Percentiles rank a stretch among this genome's conserved stretches.
Evolutionary conservation across 2,329 filamentous ascomycete species (phyloP).

Genomic region (Colletotrichum nymphaeae): DNA sequence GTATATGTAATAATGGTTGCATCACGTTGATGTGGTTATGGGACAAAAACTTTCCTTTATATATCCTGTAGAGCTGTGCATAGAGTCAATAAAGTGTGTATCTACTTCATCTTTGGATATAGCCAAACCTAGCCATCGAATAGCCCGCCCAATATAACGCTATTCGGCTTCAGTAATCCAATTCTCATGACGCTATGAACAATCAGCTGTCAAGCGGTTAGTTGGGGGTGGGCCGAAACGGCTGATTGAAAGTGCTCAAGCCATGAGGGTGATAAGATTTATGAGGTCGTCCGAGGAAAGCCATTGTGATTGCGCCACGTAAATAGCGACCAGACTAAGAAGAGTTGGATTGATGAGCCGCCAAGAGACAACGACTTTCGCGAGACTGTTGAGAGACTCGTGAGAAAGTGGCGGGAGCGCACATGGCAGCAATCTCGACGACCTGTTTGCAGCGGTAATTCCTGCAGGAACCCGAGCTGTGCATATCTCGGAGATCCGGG

Average conservation of each 20-base stretch:
- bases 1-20: neutral
- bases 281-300: neutral
- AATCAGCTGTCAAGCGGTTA: neutral
- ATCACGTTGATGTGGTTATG: neutral
- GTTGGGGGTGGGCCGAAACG: neutral
- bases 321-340: neutral
- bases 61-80: constrained; percentile 16
- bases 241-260: neutral
- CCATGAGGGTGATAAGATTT: neutral
- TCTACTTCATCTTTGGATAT: constrained; percentile 10
- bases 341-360: neutral
- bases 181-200: neutral
- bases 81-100: constrained; percentile 21
- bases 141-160: neutral
- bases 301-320: neutral
- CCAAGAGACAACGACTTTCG: neutral
- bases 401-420: too few relatives aligned
- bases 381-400: neutral
- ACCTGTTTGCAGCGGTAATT: neutral
- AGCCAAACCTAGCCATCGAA: constrained; percentile 1
- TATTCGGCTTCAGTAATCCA: too few relatives aligned
- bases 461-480: neutral
- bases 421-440: too few relatives aligned
- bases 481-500: neutral
- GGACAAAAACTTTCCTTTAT: neutral